These are phyloP conservation scores for Wickerhamomyces chaumierensis DNA, from an alignment of 805 yeast species.

Conservation along the genomic window DNA sequence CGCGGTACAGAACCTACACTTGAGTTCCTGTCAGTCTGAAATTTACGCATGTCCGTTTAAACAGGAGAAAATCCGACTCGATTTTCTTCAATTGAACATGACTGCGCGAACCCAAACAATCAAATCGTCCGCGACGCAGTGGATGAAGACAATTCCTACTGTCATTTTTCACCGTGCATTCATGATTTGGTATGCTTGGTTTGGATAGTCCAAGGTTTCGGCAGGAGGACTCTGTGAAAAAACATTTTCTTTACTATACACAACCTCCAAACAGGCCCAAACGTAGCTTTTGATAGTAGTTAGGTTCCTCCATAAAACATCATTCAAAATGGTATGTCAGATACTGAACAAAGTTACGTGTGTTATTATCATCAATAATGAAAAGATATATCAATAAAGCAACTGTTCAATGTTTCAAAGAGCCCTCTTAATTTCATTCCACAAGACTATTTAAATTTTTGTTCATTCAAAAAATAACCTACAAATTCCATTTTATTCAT, in stretches of 20 bases:
- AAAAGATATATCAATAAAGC: background rate
- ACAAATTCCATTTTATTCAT: too few species aligned
- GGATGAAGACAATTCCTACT: background rate
- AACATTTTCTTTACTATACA: background rate
- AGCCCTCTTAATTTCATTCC: too few species aligned
- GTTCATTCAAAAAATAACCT: too few species aligned
- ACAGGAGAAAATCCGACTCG: background rate
- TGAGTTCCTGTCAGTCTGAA: background rate
- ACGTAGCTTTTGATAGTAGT: background rate
- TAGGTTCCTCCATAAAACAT: slow-evolving; percentile 2
- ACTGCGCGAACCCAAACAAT: background rate
- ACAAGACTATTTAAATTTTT: too few species aligned
- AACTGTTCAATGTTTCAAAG: too few species aligned
- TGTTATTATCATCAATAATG: background rate
- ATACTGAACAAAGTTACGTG: background rate
- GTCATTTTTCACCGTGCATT: background rate
- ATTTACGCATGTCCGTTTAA: background rate
- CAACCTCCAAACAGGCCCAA: background rate
- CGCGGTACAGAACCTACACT: background rate
- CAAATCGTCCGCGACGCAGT: background rate
- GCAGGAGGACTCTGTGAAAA: background rate
- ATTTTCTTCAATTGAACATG: too few species aligned
- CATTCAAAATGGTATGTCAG: slow-evolving; percentile 17
- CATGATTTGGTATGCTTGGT: background rate
- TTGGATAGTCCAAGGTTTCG: background rate